These are phyloP conservation scores for Coniochaeta sp. DNA, from an alignment of 2,329 filamentous ascomycete species.

Conservation along the genomic window DNA sequence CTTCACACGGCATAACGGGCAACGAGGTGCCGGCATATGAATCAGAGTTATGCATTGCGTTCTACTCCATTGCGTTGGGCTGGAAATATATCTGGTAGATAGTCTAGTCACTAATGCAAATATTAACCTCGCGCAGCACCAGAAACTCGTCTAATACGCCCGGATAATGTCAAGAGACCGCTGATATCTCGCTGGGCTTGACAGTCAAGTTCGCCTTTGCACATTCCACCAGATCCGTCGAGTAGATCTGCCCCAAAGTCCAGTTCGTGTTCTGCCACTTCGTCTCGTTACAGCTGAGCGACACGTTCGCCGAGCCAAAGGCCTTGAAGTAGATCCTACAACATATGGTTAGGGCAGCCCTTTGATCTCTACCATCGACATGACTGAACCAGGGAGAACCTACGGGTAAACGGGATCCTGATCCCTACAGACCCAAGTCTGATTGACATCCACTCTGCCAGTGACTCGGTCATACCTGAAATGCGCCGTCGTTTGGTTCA, in stretches of 20 bases:
- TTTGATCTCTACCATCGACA: background rate
- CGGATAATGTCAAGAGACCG: background rate
- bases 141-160: background rate
- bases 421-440: conserved; percentile 35
- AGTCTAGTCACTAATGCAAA: no score
- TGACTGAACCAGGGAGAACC: conserved; percentile 9
- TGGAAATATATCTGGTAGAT: no score
- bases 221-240: conserved; percentile 19
- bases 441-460: conserved; percentile 28
- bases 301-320: conserved; percentile 18
- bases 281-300: conserved; percentile 19
- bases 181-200: background rate
- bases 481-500: conserved; percentile 9
- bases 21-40: no score
- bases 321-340: conserved; percentile 17
- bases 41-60: no score
- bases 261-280: conserved; percentile 23
- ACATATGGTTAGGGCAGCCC: background rate
- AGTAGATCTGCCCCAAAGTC: conserved; percentile 23
- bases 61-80: no score
- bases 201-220: conserved; percentile 10
- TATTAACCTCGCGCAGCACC: background rate
- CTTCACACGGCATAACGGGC: no score
- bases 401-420: conserved; percentile 23
- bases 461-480: conserved; percentile 30